Percentiles rank a stretch among this genome's conserved stretches.
These are phyloP conservation scores for Furcasterigmium furcatum DNA, from an alignment of 2,329 filamentous ascomycete genomes.

Conservation along the genomic window DNA sequence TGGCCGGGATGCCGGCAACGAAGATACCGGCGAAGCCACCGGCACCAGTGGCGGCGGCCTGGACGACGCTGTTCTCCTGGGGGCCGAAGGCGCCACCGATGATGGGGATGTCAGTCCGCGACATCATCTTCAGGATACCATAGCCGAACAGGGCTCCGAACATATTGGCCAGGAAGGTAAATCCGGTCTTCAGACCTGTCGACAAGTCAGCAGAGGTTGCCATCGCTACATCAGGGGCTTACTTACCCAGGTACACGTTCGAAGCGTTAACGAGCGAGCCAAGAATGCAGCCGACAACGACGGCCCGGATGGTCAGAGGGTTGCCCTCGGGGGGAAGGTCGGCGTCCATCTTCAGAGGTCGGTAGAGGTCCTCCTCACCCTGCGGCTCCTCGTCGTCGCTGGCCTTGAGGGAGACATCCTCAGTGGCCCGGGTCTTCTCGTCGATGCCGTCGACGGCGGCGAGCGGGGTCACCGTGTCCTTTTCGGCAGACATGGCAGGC, in stretches of 20 bases:
- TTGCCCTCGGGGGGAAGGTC: conserved; percentile 35
- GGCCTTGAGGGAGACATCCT: conserved; percentile 15
- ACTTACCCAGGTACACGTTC: conserved; percentile 56
- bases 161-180: conserved; percentile 44
- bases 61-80: conserved; percentile 60
- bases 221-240: too few relatives aligned
- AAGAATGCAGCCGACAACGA: conserved; percentile 51
- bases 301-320: conserved; percentile 52
- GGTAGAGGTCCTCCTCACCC: conserved; percentile 34
- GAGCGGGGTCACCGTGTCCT: neutral
- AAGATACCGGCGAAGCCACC: conserved; percentile 57
- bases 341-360: conserved; percentile 31
- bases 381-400: conserved; percentile 18
- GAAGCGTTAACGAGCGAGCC: conserved; percentile 60
- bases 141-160: conserved; percentile 58
- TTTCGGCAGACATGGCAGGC: conserved; percentile 1
- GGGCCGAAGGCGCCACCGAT: conserved; percentile 55
- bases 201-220: neutral
- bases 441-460: neutral
- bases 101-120: conserved; percentile 44
- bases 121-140: conserved; percentile 52
- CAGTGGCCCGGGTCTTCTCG: neutral
- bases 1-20: conserved; percentile 55
- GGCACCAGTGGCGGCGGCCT: conserved; percentile 56
- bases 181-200: conserved; percentile 46